A percentile compares a stretch with the other conserved stretches of the same genome.
Evolutionary conservation across 2,329 filamentous ascomycete genomes (phyloP).

Genomic region (Talaromyces sp.): DNA sequence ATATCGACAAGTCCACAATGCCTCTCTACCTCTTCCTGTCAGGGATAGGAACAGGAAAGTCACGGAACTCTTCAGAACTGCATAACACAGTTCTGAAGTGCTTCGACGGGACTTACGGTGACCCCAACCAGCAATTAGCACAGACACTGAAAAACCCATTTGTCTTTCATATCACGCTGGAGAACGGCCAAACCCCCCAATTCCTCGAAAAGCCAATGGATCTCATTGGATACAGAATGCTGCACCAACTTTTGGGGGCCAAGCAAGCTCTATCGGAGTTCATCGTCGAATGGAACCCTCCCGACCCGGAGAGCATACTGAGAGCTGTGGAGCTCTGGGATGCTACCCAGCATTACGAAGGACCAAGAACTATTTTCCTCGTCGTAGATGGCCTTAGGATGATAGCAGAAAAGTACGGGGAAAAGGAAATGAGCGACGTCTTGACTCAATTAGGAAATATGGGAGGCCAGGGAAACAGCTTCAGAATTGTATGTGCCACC

Average conservation of each 20-base stretch:
- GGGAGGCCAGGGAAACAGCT: background rate
- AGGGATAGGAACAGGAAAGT: background rate
- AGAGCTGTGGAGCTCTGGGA: background rate
- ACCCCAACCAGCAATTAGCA: background rate
- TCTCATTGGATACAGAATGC: background rate
- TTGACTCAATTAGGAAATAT: background rate
- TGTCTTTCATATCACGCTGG: background rate
- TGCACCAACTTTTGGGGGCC: background rate
- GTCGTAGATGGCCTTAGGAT: too few relatives aligned
- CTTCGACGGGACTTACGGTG: background rate
- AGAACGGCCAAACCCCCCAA: background rate
- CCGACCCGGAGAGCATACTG: background rate
- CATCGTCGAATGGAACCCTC: background rate
- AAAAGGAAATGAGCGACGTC: too few relatives aligned
- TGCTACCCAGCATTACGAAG: background rate
- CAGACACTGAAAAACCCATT: background rate
- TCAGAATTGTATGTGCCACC: background rate
- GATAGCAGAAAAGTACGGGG: too few relatives aligned
- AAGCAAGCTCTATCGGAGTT: background rate
- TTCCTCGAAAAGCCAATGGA: background rate
- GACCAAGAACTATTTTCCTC: background rate
- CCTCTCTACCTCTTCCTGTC: background rate
- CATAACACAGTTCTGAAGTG: background rate
- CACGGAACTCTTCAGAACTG: background rate
- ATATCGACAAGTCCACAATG: background rate